Evolutionary conservation across 345 rosid genomes (phyloP).

Genomic region (Trapa incisa): DNA sequence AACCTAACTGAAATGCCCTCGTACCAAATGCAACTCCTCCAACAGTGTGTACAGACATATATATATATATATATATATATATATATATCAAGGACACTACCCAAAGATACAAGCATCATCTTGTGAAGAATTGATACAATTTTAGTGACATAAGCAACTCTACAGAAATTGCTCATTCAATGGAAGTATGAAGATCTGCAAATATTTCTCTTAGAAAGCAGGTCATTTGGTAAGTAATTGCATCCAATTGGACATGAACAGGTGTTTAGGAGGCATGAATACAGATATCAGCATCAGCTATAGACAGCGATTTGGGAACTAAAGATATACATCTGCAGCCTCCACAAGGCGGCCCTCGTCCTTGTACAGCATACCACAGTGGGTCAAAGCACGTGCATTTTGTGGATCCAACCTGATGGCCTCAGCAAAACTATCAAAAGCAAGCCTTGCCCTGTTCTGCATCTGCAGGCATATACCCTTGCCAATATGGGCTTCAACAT

Average conservation of each 20-base stretch:
- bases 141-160: neutral
- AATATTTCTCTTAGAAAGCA: neutral
- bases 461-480: conserved; percentile 97
- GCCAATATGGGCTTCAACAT: conserved; percentile 86
- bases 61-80: neutral
- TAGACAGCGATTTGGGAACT: conserved; percentile 1
- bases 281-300: conserved; percentile 1
- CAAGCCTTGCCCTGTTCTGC: conserved; percentile 73
- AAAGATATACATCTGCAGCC: conserved; percentile 71
- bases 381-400: conserved; percentile 89
- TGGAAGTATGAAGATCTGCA: neutral
- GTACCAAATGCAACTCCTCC: neutral
- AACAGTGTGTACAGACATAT: neutral
- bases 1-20: neutral
- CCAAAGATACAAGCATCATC: neutral
- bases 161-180: neutral
- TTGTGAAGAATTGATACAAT: neutral
- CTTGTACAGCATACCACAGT: conserved; percentile 84
- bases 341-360: conserved; percentile 90
- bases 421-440: conserved; percentile 82
- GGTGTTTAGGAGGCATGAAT: neutral
- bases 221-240: neutral
- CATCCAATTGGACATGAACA: neutral
- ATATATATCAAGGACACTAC: neutral
- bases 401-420: conserved; percentile 78